Percentiles rank a stretch among this genome's conserved stretches.
These are phyloP conservation scores for Carex arenaria DNA, from an alignment of 202 grass and related monocot genomes.

Conservation along the genomic window DNA sequence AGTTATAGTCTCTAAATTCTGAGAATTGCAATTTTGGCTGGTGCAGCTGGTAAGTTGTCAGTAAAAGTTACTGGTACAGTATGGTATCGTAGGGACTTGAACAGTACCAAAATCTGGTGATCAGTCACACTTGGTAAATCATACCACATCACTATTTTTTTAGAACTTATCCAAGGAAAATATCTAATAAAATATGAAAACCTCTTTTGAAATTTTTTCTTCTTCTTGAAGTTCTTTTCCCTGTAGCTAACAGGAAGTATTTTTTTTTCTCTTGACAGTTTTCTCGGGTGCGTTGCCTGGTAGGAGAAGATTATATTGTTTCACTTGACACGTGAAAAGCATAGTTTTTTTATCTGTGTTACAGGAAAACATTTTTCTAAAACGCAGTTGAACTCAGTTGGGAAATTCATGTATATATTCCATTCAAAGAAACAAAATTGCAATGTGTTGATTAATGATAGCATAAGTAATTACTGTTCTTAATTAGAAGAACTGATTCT, in stretches of 20 bases:
- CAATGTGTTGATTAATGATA: not conserved
- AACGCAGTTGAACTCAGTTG: not conserved
- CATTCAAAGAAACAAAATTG: not conserved
- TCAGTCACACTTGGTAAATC: not conserved
- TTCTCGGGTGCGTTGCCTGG: constrained; percentile 6
- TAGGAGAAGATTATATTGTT: not conserved
- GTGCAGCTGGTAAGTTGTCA: not conserved
- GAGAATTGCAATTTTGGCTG: not conserved
- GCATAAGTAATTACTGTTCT: not conserved
- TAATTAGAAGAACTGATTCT: not conserved
- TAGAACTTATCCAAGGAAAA: not conserved
- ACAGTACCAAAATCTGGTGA: not conserved
- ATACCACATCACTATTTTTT: not conserved
- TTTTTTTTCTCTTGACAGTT: not conserved
- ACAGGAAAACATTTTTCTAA: not conserved
- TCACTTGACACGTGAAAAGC: not conserved
- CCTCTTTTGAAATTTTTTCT: not conserved
- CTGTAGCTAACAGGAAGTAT: not conserved
- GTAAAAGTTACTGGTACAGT: not conserved
- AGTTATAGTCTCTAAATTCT: not conserved
- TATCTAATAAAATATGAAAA: not conserved
- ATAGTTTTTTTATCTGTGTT: not conserved
- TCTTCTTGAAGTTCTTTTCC: not conserved
- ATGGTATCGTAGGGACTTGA: not conserved
- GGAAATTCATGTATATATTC: constrained; percentile 2